phyloP scores from a whole-genome alignment of 345 rosid genomes.

The Trapa bicornis region DNA sequence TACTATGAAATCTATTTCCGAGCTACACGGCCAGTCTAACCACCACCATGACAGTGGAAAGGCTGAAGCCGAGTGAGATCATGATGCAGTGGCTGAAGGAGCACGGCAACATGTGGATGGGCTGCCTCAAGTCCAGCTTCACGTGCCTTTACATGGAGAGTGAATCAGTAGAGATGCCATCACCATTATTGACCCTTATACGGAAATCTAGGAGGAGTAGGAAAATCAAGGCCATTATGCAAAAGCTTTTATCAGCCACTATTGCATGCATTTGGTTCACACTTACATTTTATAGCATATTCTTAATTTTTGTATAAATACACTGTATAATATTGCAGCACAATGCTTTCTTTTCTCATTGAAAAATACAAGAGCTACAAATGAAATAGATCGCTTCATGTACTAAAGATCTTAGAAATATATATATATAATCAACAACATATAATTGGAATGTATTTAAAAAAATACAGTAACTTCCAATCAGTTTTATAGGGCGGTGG shows the following conservation, averaged over 20 bases:
- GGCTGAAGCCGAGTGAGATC: slow-evolving; percentile 18
- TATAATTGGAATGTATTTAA: too few relatives aligned
- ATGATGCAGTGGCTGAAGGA: slow-evolving; percentile 18
- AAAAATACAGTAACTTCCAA: background rate
- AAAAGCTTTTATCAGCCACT: slow-evolving; percentile 21
- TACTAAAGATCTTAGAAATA: too few relatives aligned
- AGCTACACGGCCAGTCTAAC: slow-evolving; percentile 48
- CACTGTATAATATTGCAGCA: too few relatives aligned
- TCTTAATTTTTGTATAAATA: too few relatives aligned
- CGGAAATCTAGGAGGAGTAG: slow-evolving; percentile 9
- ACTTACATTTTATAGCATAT: too few relatives aligned
- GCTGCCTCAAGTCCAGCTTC: slow-evolving; percentile 36
- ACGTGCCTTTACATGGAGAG: slow-evolving; percentile 20
- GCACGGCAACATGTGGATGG: slow-evolving; percentile 19
- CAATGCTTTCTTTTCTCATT: too few relatives aligned
- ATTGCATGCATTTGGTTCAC: slow-evolving; percentile 15
- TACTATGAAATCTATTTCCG: slow-evolving; percentile 2
- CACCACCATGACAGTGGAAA: slow-evolving; percentile 35
- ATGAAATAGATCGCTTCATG: too few relatives aligned
- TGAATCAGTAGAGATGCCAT: slow-evolving; percentile 16
- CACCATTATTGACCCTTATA: slow-evolving; percentile 6
- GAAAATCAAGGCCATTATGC: slow-evolving; percentile 29
- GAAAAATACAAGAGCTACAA: too few relatives aligned
- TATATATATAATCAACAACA: too few relatives aligned
- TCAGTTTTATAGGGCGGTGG: background rate